Conservation (phyloP, 1,284 basidiomycete species). For the Heterobasidion occidentale region DNA sequence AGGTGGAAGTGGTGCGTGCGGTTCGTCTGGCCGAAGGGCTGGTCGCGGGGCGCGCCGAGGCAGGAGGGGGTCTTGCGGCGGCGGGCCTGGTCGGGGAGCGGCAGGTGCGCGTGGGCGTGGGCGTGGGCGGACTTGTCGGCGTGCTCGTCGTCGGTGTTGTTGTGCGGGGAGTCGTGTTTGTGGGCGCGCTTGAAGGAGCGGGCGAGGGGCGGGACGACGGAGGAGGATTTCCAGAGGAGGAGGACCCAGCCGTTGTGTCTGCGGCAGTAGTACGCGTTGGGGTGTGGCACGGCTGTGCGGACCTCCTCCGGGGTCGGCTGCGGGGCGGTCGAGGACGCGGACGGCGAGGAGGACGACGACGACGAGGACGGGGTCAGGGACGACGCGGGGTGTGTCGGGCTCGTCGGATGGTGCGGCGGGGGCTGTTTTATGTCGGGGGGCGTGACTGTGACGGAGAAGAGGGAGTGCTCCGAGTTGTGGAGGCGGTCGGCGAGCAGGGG, state of each 20-base stretch:
- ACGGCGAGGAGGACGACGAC: neutral
- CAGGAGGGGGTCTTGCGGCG: slow-evolving; percentile 46
- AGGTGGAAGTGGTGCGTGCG: slow-evolving; percentile 74
- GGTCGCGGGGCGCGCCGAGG: slow-evolving; percentile 35
- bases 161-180: neutral
- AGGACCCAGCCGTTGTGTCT: slow-evolving; percentile 76
- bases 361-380: neutral
- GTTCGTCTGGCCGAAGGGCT: slow-evolving; percentile 41
- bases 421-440: slow-evolving; percentile 22
- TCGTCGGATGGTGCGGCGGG: slow-evolving; percentile 27
- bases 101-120: slow-evolving; percentile 23
- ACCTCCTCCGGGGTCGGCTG: slow-evolving; percentile 50
- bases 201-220: slow-evolving; percentile 50
- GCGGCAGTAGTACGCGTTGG: slow-evolving; percentile 72
- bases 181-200: slow-evolving; percentile 32
- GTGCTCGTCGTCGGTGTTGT: too few relatives aligned
- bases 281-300: slow-evolving; percentile 63
- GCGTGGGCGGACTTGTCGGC: too few relatives aligned
- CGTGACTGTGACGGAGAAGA: slow-evolving; percentile 53
- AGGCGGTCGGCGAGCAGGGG: slow-evolving; percentile 57
- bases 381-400: slow-evolving; percentile 15
- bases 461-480: slow-evolving; percentile 61
- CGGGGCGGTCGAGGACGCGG: neutral
- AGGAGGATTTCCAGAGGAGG: slow-evolving; percentile 56
- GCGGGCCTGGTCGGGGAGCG: slow-evolving; percentile 43